These are phyloP conservation scores for Aspergillus alliaceus DNA, from an alignment of 2,329 filamentous ascomycete genomes.

Conservation along the genomic window DNA sequence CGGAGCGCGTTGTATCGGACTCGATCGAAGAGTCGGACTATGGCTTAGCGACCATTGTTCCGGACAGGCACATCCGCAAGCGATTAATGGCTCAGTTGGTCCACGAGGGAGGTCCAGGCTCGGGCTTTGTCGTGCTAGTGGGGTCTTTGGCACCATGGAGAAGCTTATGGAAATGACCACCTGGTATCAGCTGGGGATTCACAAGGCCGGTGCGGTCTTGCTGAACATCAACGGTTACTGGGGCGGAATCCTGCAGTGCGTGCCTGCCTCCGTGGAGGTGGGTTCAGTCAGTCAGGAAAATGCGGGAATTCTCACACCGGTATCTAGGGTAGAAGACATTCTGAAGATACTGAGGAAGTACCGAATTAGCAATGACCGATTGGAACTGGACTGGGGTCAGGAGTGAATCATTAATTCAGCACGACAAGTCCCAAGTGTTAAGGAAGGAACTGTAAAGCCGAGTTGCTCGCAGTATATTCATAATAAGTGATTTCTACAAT, in stretches of 20 bases:
- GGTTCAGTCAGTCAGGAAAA: conserved; percentile 76
- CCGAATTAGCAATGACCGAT: conserved; percentile 70
- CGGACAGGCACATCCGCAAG: conserved; percentile 96
- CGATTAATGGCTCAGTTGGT: conserved; percentile 90
- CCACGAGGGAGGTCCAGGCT: conserved; percentile 74
- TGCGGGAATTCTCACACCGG: conserved; percentile 75
- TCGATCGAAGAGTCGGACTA: conserved; percentile 48
- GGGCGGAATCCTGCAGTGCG: conserved; percentile 81
- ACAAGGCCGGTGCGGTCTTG: conserved; percentile 74
- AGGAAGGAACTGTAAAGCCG: no score
- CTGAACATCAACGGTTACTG: conserved; percentile 91
- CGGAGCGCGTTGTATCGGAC: conserved; percentile 54
- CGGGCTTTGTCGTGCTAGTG: conserved; percentile 85
- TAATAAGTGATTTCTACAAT: no score
- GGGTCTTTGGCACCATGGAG: conserved; percentile 93
- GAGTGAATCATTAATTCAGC: conserved; percentile 56
- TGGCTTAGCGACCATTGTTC: conserved; percentile 82
- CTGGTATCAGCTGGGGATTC: conserved; percentile 97
- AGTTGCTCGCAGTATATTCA: no score
- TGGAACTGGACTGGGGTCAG: conserved; percentile 78
- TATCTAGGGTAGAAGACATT: conserved; percentile 69
- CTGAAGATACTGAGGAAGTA: conserved; percentile 71
- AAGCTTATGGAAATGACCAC: conserved; percentile 91
- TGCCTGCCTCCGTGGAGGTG: conserved; percentile 69
- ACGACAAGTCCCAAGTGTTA: no score